Conservation (phyloP, 1,284 basidiomycete species). For the Pseudozyma hubeiensis region DNA sequence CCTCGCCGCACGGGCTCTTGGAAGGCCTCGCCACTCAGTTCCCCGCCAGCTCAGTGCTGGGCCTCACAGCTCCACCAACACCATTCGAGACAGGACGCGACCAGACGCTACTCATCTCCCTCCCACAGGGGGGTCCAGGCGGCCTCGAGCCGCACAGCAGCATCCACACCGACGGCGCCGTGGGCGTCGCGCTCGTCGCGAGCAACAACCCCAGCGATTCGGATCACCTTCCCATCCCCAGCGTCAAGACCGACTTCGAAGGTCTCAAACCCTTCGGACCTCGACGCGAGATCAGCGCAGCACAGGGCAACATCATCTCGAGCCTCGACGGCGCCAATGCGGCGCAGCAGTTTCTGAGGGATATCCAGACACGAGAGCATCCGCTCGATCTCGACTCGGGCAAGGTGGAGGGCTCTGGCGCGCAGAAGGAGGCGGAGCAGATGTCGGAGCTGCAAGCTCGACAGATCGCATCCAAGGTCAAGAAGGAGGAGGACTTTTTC, state of each 20-base stretch:
- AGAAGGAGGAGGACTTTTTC: slow-evolving; percentile 79
- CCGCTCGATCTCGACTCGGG: slow-evolving; percentile 16
- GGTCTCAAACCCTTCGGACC: slow-evolving; percentile 74
- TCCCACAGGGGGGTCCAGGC: slow-evolving; percentile 18
- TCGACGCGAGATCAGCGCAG: slow-evolving; percentile 75
- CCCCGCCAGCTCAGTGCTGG: slow-evolving; percentile 74
- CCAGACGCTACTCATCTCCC: slow-evolving; percentile 77
- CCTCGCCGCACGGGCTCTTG: slow-evolving; percentile 75
- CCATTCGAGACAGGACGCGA: slow-evolving; percentile 86
- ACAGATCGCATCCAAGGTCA: slow-evolving; percentile 60
- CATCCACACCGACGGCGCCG: slow-evolving; percentile 76
- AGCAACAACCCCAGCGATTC: slow-evolving; percentile 26
- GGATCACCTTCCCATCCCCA: slow-evolving; percentile 48
- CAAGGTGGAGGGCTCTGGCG: slow-evolving; percentile 20
- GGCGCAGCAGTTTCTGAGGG: slow-evolving; percentile 76
- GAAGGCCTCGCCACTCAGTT: slow-evolving; percentile 72
- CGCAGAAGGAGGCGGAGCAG: slow-evolving; percentile 28
- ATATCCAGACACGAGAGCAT: slow-evolving; percentile 71
- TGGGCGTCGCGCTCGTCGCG: slow-evolving; percentile 76
- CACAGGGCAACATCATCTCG: slow-evolving; percentile 83
- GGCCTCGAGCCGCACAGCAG: slow-evolving; percentile 67
- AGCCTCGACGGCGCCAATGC: slow-evolving; percentile 77
- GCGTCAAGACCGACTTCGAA: slow-evolving; percentile 72
- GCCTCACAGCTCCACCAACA: slow-evolving; percentile 80
- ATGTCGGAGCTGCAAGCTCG: slow-evolving; percentile 43